phyloP scores from a whole-genome alignment of 1,139 yeast species.

The Sugiyamaella sp. region DNA sequence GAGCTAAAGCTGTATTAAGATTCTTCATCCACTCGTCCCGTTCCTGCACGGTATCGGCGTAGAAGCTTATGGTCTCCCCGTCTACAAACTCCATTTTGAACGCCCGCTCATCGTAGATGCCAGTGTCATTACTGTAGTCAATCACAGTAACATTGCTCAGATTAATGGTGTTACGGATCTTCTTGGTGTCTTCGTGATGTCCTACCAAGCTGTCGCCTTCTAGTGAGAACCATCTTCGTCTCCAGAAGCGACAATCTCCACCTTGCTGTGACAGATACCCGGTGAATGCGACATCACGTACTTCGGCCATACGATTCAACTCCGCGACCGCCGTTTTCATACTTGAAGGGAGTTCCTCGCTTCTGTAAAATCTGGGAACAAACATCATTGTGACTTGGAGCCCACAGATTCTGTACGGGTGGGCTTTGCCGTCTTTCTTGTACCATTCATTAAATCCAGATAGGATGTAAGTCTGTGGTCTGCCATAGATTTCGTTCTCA shows the following conservation, averaged over 20 bases:
- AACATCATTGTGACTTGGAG: slow-evolving; percentile 75
- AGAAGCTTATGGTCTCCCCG: slow-evolving; percentile 66
- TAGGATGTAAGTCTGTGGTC: slow-evolving; percentile 55
- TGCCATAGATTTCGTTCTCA: slow-evolving; percentile 60
- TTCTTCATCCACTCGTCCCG: slow-evolving; percentile 56
- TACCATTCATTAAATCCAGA: slow-evolving; percentile 85
- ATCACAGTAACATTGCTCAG: slow-evolving; percentile 52
- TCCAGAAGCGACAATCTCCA: slow-evolving; percentile 72
- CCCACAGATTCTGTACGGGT: slow-evolving; percentile 67
- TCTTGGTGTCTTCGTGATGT: slow-evolving; percentile 63
- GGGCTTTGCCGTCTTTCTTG: slow-evolving; percentile 32
- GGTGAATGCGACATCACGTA: slow-evolving; percentile 29
- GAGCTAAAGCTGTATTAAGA: slow-evolving; percentile 35
- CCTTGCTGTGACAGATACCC: slow-evolving; percentile 80
- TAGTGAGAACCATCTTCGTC: slow-evolving; percentile 65
- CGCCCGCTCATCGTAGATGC: slow-evolving; percentile 42
- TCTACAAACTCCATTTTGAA: slow-evolving; percentile 64
- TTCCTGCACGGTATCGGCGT: slow-evolving; percentile 59
- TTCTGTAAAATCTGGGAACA: slow-evolving; percentile 55
- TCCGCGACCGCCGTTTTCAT: slow-evolving; percentile 37
- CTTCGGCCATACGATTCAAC: slow-evolving; percentile 33
- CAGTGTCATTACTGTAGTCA: slow-evolving; percentile 35
- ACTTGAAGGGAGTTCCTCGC: slow-evolving; percentile 56
- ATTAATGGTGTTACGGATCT: slow-evolving; percentile 67
- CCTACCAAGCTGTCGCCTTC: slow-evolving; percentile 62